Evolutionary conservation across 495 filamentous ascomycete species (phyloP), one percentile per base, ranked within the genome.

Genomic region (Penicillium macrosclerotiorum): DNA sequence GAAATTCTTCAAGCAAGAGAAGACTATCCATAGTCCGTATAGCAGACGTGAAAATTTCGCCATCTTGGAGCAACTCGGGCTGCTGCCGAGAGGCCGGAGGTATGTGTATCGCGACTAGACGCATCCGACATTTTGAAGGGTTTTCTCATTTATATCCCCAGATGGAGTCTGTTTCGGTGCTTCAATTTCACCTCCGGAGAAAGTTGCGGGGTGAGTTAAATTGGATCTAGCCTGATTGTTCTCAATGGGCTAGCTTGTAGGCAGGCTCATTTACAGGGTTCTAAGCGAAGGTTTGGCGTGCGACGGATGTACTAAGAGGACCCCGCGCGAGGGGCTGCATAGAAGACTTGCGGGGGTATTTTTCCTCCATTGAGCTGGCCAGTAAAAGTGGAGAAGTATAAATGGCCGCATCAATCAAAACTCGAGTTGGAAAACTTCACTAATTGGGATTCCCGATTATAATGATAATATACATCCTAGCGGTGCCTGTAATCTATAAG

Each of bases 341-440:
- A 31, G 17, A 22, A 13, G 16, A 19, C 23, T 26, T 14, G 12
- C 39, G 35, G 38, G 3, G n/a, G 23, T 31, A 30, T 47, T 59
- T 59, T 57, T 60, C 57, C 57, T 57, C 57, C 54, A 60, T 53
- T 57, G 43, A 57, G 35, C 5, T 17, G 2, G 16, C 19, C 32
- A 8, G 11, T 8, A 35, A 12, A 25, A 3, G 45, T 40, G 30
- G 42, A 35, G 38, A 17, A n/a, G n/a, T n/a, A n/a, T n/a, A n/a
- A n/a, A n/a, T n/a, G n/a, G n/a, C n/a, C n/a, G n/a, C n/a, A n/a
- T n/a, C n/a, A n/a, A n/a, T n/a, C n/a, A n/a, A n/a, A n/a, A n/a
- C 13, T 32, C 1, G n/a, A 13, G 32, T 24, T n/a, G n/a, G 39
- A 43, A 26, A 43, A 38, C 12, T 13, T 19, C 25, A 37, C 30